Conservation (phyloP, 1,284 basidiomycete species). For the Cryptococcus deneoformans region DNA sequence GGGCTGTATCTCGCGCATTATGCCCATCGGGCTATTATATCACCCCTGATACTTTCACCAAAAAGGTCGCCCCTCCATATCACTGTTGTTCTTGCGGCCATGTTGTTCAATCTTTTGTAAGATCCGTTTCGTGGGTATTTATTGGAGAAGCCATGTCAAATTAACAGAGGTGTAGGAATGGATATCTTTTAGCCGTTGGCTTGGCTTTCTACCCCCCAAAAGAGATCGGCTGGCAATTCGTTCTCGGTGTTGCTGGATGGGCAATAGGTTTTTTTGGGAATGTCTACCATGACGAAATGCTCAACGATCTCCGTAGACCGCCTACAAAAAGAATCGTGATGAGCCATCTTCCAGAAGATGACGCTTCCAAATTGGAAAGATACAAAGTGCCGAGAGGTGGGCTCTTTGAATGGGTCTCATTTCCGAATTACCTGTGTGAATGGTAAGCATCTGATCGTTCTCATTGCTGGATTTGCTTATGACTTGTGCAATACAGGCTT, state of each 20-base stretch:
- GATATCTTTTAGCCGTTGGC: conserved; percentile 22
- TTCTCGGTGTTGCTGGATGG: conserved; percentile 65
- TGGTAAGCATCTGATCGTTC: conserved; percentile 49
- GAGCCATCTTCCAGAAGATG: conserved; percentile 21
- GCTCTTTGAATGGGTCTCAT: conserved; percentile 76
- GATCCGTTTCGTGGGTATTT: conserved; percentile 62
- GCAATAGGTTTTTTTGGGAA: conserved; percentile 70
- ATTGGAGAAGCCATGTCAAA: conserved; percentile 3
- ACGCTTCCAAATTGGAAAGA: conserved; percentile 41
- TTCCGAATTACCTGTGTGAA: conserved; percentile 89
- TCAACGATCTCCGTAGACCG: conserved; percentile 64
- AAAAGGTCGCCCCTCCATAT: conserved; percentile 74
- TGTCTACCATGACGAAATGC: conserved; percentile 81
- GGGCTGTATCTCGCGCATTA: conserved; percentile 73
- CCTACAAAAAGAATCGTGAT: conserved; percentile 20
- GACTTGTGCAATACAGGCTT: conserved; percentile 51
- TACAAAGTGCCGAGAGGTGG: conserved; percentile 82
- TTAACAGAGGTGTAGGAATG: conserved; percentile 22
- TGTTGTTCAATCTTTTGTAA: conserved; percentile 70
- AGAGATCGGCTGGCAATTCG: conserved; percentile 54
- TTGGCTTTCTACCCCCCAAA: conserved; percentile 28
- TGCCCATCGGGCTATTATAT: conserved; percentile 74
- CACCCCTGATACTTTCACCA: conserved; percentile 72
- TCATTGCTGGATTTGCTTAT: not conserved
- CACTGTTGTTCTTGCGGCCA: conserved; percentile 59